Conservation (phyloP, 208 protist species). For the Leishmania mexicana region DNA sequence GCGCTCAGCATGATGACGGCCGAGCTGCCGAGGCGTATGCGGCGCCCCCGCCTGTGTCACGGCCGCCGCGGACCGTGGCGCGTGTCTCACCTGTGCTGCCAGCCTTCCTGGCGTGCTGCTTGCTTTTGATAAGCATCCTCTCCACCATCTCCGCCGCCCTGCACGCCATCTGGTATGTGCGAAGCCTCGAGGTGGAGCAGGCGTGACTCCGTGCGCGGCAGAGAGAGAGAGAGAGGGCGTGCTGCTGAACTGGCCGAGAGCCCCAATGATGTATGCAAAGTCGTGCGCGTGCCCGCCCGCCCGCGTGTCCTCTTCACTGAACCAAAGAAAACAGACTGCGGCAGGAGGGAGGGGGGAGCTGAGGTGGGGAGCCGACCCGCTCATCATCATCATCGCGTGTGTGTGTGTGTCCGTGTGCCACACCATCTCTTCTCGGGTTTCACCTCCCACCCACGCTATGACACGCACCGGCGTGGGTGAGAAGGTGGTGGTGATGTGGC, state of each 20-base stretch:
- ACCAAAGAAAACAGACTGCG: no score
- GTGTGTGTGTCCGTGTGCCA: no score
- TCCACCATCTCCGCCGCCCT: slow-evolving; percentile 29
- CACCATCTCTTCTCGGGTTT: neutral
- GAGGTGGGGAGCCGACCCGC: no score
- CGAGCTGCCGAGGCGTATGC: neutral
- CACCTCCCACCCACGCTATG: neutral
- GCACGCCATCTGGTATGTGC: slow-evolving; percentile 27
- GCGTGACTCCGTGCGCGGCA: neutral
- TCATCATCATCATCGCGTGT: no score
- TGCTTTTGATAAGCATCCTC: slow-evolving; percentile 25
- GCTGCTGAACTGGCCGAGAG: neutral
- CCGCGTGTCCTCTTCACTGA: no score
- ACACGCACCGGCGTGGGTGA: neutral
- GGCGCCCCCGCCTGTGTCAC: neutral
- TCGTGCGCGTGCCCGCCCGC: no score
- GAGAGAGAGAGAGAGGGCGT: neutral
- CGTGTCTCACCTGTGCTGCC: slow-evolving; percentile 43
- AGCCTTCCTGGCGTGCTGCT: slow-evolving; percentile 40
- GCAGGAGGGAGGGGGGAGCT: no score
- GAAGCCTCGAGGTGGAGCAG: neutral
- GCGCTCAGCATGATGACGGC: neutral
- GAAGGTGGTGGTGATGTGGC: neutral
- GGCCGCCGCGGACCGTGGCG: slow-evolving; percentile 35
- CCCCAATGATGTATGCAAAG: neutral